These are phyloP conservation scores for Ganoderma lucidum DNA, from an alignment of 1,284 basidiomycete genomes.

Conservation along the genomic window DNA sequence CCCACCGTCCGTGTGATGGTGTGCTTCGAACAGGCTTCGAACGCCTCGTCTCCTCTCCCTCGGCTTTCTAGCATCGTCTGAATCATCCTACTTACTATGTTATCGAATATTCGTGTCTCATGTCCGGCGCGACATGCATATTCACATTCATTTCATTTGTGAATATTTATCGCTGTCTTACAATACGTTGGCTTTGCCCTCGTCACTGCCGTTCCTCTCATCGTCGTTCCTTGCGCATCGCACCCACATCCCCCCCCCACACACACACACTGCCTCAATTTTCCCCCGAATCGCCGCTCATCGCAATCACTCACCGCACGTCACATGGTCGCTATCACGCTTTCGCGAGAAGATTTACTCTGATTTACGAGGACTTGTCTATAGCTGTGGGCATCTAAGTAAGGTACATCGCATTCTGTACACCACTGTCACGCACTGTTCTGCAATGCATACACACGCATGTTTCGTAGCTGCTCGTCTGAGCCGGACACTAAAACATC, in stretches of 20 bases:
- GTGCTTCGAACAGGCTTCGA: constrained; percentile 25
- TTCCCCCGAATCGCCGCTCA: not conserved
- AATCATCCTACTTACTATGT: not conserved
- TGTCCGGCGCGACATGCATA: constrained; percentile 5
- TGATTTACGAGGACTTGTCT: constrained; percentile 30
- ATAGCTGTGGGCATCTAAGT: constrained; percentile 25
- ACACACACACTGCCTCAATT: not conserved
- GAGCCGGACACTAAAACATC: not conserved
- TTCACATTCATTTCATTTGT: constrained; percentile 29
- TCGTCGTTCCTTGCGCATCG: constrained; percentile 23
- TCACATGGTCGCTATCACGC: constrained; percentile 26
- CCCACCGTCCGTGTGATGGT: not conserved
- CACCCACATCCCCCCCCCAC: constrained; percentile 5
- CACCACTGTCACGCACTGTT: constrained; percentile 25
- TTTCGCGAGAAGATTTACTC: constrained; percentile 26
- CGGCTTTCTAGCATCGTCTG: not conserved
- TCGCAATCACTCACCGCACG: constrained; percentile 13
- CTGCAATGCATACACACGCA: constrained; percentile 24
- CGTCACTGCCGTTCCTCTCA: constrained; percentile 17
- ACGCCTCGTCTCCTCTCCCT: not conserved
- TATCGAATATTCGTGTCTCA: constrained; percentile 1
- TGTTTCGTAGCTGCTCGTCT: not conserved
- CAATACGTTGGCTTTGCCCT: constrained; percentile 15
- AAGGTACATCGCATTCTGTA: constrained; percentile 31
- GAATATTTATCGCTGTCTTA: constrained; percentile 35